These are phyloP conservation scores for Mortierella polycephala DNA, from an alignment of 371 early-diverging fungal species.

Conservation along the genomic window DNA sequence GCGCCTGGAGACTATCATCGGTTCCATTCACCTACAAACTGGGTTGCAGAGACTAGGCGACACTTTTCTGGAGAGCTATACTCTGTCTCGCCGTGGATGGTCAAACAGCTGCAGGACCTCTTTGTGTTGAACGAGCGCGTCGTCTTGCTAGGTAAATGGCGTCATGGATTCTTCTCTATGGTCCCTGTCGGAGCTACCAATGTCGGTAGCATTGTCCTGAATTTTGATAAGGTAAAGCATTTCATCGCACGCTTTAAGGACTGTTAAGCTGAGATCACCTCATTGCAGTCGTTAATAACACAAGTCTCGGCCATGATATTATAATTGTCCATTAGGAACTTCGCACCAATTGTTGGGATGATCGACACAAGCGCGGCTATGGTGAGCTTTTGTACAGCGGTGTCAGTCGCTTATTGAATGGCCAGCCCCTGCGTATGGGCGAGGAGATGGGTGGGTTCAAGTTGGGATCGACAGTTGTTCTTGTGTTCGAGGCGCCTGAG, in stretches of 20 bases:
- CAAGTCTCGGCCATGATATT: neutral
- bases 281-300: neutral
- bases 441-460: constrained; percentile 96
- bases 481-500: constrained; percentile 95
- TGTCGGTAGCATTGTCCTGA: constrained; percentile 93
- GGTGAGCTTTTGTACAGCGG: constrained; percentile 79
- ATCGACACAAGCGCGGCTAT: constrained; percentile 76
- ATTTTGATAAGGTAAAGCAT: constrained; percentile 81
- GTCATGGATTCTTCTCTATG: constrained; percentile 94
- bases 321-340: constrained; percentile 64
- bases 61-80: constrained; percentile 95
- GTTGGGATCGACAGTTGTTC: constrained; percentile 95
- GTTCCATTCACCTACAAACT: constrained; percentile 97
- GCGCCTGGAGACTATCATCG: constrained; percentile 99
- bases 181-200: constrained; percentile 98
- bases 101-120: constrained; percentile 81
- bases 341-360: constrained; percentile 74
- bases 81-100: constrained; percentile 93
- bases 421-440: constrained; percentile 77
- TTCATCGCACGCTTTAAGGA: neutral
- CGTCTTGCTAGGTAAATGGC: constrained; percentile 91
- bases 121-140: constrained; percentile 98
- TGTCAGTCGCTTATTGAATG: constrained; percentile 70
- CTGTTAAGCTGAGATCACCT: neutral
- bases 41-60: constrained; percentile 86